These are phyloP conservation scores for Nitzschia sp. DNA, from an alignment of 108 stramenopile genomes.

Conservation along the genomic window DNA sequence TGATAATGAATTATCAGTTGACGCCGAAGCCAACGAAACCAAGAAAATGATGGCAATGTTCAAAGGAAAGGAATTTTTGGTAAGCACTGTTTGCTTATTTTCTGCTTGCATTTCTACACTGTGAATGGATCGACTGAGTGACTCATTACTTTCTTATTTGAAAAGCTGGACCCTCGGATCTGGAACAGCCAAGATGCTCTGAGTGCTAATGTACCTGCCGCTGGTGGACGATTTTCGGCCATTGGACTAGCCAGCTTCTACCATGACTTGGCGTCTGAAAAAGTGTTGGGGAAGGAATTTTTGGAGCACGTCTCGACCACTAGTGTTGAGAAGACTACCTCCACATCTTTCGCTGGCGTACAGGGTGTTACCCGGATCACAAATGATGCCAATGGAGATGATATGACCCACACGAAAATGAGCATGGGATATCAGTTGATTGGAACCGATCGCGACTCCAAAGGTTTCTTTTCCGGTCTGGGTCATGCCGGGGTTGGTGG, in stretches of 20 bases:
- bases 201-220: conserved; percentile 37
- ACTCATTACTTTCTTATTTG: background rate
- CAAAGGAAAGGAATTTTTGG: conserved; percentile 12
- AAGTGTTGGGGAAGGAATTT: conserved; percentile 2
- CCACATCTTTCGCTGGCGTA: background rate
- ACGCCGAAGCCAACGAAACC: background rate
- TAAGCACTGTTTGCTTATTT: background rate
- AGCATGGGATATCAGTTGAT: conserved; percentile 40
- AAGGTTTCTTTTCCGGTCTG: conserved; percentile 4
- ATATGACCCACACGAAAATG: conserved; percentile 10
- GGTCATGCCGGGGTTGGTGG: conserved; percentile 45
- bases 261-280: conserved; percentile 11
- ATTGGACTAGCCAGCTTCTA: conserved; percentile 28
- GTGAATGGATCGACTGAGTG: background rate
- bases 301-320: background rate
- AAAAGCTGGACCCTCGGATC: conserved; percentile 29
- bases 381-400: background rate
- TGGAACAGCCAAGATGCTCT: conserved; percentile 36
- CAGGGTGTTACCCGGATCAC: conserved; percentile 9
- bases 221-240: conserved; percentile 37
- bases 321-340: background rate
- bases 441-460: conserved; percentile 6
- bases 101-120: background rate
- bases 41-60: conserved; percentile 8
- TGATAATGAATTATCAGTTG: background rate